Conservation (phyloP, 495 filamentous ascomycete genomes). For the Apodospora peruviana region DNA sequence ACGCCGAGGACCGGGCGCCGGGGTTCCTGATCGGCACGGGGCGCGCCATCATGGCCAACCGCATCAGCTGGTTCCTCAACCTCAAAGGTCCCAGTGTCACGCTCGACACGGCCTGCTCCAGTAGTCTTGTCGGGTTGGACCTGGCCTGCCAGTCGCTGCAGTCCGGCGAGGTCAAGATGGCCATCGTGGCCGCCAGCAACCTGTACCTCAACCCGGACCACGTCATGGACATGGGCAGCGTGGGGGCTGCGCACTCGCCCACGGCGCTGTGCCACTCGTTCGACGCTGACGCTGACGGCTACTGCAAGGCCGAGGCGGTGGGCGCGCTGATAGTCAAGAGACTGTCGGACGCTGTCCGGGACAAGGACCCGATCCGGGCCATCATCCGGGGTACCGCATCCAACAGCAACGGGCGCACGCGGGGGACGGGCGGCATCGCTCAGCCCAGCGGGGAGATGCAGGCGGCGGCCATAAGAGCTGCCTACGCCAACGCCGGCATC, state of each 20-base stretch:
- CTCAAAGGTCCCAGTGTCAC: constrained; percentile 33
- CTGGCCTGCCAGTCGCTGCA: constrained; percentile 33
- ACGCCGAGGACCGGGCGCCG: constrained; percentile 14
- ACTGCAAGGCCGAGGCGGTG: constrained; percentile 53
- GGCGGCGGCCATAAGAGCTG: constrained; percentile 37
- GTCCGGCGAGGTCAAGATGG: constrained; percentile 25
- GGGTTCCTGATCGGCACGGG: constrained; percentile 22
- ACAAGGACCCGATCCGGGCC: constrained; percentile 47
- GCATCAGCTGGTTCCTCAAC: constrained; percentile 45
- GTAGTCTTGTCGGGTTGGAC: constrained; percentile 32
- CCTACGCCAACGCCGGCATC: constrained; percentile 29
- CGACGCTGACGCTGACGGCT: constrained; percentile 36
- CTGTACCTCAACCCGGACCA: constrained; percentile 12
- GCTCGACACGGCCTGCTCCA: constrained; percentile 43
- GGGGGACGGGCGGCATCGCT: constrained; percentile 36
- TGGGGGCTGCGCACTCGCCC: constrained; percentile 20
- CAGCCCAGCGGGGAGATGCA: constrained; percentile 45
- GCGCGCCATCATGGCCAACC: constrained; percentile 37
- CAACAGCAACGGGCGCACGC: constrained; percentile 45
- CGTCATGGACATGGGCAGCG: constrained; percentile 3
- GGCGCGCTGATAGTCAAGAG: constrained; percentile 38
- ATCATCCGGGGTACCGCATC: constrained; percentile 45
- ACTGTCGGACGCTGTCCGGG: constrained; percentile 40
- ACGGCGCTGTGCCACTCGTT: constrained; percentile 24
- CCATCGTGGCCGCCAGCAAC: constrained; percentile 36